Evolutionary conservation across 306 rosid species (phyloP).

Genomic region (Rosa rugosa): DNA sequence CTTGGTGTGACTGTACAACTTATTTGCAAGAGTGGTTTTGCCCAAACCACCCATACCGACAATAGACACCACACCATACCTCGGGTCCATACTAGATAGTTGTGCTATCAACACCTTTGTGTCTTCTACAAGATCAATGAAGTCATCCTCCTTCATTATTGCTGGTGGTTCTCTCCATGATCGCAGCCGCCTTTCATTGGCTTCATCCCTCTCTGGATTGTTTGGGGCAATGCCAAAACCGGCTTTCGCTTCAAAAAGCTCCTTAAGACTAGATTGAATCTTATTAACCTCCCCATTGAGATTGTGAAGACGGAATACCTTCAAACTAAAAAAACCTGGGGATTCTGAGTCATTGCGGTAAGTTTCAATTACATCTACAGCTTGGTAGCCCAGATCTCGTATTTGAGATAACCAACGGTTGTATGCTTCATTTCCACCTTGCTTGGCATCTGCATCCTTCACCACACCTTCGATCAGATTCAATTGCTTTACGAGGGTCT

Average conservation of each 20-base stretch:
- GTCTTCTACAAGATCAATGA: background rate
- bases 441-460: constrained; percentile 45
- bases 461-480: constrained; percentile 40
- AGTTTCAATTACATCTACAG: constrained; percentile 42
- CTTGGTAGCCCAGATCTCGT: constrained; percentile 40
- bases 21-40: background rate
- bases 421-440: constrained; percentile 35
- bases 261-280: background rate
- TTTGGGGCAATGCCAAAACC: background rate
- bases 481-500: constrained; percentile 29
- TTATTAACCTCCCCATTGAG: background rate
- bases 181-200: constrained; percentile 1
- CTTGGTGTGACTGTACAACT: background rate
- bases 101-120: background rate
- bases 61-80: background rate
- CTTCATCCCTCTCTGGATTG: no score
- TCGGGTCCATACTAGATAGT: background rate
- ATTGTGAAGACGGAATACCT: constrained; percentile 27
- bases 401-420: constrained; percentile 43
- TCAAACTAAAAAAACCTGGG: constrained; percentile 18
- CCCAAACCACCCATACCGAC: background rate
- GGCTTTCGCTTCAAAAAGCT: background rate
- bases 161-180: background rate
- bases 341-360: constrained; percentile 22
- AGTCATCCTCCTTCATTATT: background rate